Percentiles rank a stretch among this genome's conserved stretches.
These are phyloP conservation scores for Pseudophaeomoniella oleicola DNA, from an alignment of 2,329 filamentous ascomycete species.

Conservation along the genomic window DNA sequence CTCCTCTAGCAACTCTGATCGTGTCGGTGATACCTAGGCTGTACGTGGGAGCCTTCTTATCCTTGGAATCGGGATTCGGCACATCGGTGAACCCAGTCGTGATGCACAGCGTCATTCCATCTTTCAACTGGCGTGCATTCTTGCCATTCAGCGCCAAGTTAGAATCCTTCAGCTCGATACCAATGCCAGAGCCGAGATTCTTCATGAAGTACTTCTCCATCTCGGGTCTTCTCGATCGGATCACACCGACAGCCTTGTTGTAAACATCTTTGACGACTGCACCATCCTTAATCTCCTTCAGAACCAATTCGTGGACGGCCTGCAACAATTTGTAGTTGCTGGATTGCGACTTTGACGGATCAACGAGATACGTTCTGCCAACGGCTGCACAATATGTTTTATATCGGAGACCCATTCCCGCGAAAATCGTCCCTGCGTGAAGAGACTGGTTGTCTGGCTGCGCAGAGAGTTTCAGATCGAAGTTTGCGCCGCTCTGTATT, in stretches of 20 bases:
- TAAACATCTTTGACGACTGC: conserved; percentile 81
- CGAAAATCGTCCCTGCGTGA: conserved; percentile 85
- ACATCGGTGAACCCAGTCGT: conserved; percentile 84
- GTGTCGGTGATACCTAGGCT: conserved; percentile 87
- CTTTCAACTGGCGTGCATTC: conserved; percentile 68
- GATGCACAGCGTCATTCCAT: conserved; percentile 92
- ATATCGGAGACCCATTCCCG: conserved; percentile 82
- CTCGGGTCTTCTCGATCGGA: conserved; percentile 86
- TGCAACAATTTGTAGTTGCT: conserved; percentile 82
- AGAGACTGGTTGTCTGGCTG: conserved; percentile 60
- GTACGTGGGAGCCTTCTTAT: conserved; percentile 80
- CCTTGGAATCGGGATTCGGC: conserved; percentile 71
- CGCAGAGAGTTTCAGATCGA: conserved; percentile 69
- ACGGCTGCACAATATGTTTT: conserved; percentile 91
- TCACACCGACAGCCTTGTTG: conserved; percentile 62
- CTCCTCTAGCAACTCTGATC: conserved; percentile 59
- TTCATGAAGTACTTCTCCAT: conserved; percentile 90
- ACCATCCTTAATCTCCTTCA: conserved; percentile 83
- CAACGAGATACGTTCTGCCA: conserved; percentile 86
- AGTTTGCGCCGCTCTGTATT: conserved; percentile 90
- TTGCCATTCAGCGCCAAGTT: conserved; percentile 79
- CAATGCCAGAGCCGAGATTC: conserved; percentile 81
- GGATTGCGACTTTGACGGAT: conserved; percentile 92
- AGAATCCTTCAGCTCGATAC: conserved; percentile 75
- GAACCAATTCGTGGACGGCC: conserved; percentile 70